Base-by-base conservation (phyloP, 73 alveolate genomes). In the Paramecium bursaria region DNA sequence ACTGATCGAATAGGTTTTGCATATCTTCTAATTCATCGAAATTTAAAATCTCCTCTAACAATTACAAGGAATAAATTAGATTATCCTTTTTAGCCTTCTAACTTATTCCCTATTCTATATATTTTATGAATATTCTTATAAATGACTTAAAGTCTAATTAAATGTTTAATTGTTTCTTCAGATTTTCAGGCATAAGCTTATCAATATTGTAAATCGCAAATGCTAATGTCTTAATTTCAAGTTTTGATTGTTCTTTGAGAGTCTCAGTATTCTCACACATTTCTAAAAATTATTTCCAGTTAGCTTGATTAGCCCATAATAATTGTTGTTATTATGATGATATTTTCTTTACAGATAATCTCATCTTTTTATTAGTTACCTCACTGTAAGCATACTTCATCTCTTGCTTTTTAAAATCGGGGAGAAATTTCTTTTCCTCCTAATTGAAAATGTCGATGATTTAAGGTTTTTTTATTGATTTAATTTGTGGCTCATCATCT, bases 261-360 rank as follows among this genome's bases (percentile, higher is more conserved):
- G 54, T 39, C 2, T 79, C 27, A 39, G 85, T 31, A 15, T 79
- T 31, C 27, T 73, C 76, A 22, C 89, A 79, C 22, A 54, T 39
- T 5, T 55, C 76, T 15, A 79, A 79, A 73, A 79, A 79, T 17
- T 53, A 19, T 26, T 48, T 49, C 89, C 89, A 79, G 21, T 79
- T 79, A 1, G 51, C 46, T 31, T 33, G n/a, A 42, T 61, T 73
- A 11, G 35, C 76, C 85, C 80, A 79, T 19, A 79, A n/a, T 1
- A 13, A 10, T 5, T 53, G n/a, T n/a, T n/a, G n/a, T 67, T 67
- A 39, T 11, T 67, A 42, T 0, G 82, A 67, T n/a, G 82, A 39
- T 39, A 39, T n/a, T n/a, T n/a, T n/a, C n/a, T n/a, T n/a, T n/a
- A n/a, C n/a, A n/a, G n/a, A n/a, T n/a, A n/a, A n/a, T n/a, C n/a